phyloP scores from a whole-genome alignment of 768 basidiomycete genomes.

The Kwoniella europaea region DNA sequence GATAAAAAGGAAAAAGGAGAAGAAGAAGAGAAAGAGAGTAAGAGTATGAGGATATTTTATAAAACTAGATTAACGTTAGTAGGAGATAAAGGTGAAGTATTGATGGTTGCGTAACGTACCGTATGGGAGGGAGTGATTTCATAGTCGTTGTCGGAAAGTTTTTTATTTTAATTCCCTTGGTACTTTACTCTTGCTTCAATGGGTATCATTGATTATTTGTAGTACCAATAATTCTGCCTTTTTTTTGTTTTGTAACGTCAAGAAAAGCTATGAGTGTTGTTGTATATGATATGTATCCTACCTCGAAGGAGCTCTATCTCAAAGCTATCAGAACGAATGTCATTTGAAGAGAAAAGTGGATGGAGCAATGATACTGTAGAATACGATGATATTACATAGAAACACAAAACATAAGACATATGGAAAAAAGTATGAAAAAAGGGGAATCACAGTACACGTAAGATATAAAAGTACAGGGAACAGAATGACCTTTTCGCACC shows the following conservation, averaged over 20 bases:
- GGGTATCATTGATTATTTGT: neutral
- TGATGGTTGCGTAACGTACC: constrained; percentile 42
- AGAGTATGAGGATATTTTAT: constrained; percentile 28
- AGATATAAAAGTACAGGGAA: too few relatives aligned
- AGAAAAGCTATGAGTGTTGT: neutral
- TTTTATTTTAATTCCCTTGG: neutral
- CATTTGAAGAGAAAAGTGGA: too few relatives aligned
- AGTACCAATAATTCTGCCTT: too few relatives aligned
- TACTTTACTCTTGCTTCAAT: neutral
- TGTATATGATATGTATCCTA: neutral
- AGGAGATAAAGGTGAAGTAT: constrained; percentile 48
- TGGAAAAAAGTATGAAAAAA: too few relatives aligned
- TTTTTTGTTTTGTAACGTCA: too few relatives aligned
- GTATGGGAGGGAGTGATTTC: neutral
- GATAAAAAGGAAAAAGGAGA: neutral
- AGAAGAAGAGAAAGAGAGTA: neutral
- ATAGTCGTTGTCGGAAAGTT: too few relatives aligned
- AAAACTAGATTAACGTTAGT: constrained; percentile 40
- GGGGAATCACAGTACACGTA: too few relatives aligned
- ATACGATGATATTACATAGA: too few relatives aligned
- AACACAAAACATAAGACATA: too few relatives aligned
- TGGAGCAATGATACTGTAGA: neutral
- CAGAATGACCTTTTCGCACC: too few relatives aligned
- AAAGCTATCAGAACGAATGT: too few relatives aligned
- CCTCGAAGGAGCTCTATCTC: neutral